Evolutionary conservation across 163 green algal genomes (phyloP), one percentile per base, ranked within the genome.

Genomic region (Volvox carteri): DNA sequence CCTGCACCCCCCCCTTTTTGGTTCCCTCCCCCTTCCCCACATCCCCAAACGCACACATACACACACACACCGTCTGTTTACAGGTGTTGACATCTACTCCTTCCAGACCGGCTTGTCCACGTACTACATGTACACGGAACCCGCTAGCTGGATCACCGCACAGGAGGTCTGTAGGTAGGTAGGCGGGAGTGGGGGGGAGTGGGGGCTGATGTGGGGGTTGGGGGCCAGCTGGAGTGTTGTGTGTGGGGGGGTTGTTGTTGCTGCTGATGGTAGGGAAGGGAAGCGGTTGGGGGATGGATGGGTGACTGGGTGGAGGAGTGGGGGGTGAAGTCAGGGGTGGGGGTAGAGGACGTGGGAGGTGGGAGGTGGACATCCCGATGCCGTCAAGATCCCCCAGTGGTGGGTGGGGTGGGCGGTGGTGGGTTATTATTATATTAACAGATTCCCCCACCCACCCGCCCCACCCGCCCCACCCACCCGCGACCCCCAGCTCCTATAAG

Each of bases 81-180:
- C 60, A 86, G 78, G 62, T 33, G 6, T 41, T 4, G 35, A 60
- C 30, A 8, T 33, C 0, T n/a, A 58, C 19, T 19, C 1, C 19
- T 70, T 87, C 42, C 12, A 18, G 4, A 78, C 62, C 60, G 2
- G 28, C 2, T 6, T 28, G 14, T 60, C n/a, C 3, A n/a, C 8
- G 21, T 87, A 87, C 81, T 60, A 72, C 46, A 19, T 72, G 0
- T 80, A 72, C 48, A 28, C 8, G n/a, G 44, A 3, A 2, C 37
- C 39, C 8, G 67, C 48, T 37, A 80, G 65, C 65, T 87, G 81
- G 81, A 79, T 33, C 14, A 72, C 81, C 4, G 81, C 65, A 19
- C 81, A 70, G 62, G 65, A 79, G 81, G 21, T 79, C 19, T 87
- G 81, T 42, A 67, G 42, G 78, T 75, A 60, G 65, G 78, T 65